Evolutionary conservation across 2,329 filamentous ascomycete genomes (phyloP).

Genomic region (Fusarium euwallaceae): DNA sequence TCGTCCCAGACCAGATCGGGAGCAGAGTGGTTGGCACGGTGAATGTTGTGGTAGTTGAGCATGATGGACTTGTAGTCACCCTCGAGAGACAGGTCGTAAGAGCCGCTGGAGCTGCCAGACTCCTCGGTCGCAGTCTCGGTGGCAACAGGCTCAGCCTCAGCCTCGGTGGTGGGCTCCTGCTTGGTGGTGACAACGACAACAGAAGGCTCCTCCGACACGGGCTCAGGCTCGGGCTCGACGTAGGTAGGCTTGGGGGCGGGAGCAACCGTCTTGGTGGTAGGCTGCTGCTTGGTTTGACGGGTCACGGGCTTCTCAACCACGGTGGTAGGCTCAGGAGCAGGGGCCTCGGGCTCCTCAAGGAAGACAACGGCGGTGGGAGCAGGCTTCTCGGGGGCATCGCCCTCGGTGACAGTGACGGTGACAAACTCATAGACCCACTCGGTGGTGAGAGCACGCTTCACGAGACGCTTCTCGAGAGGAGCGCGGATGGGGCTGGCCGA

Average conservation of each 20-base stretch:
- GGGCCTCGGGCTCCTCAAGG: slow-evolving; percentile 37
- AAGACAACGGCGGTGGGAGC: slow-evolving; percentile 43
- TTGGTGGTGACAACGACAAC: background rate
- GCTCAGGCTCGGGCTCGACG: slow-evolving; percentile 22
- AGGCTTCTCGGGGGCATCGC: slow-evolving; percentile 27
- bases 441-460: slow-evolving; percentile 57
- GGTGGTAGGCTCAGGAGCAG: slow-evolving; percentile 17
- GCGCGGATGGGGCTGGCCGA: slow-evolving; percentile 56
- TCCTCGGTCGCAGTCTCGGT: background rate
- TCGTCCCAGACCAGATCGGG: slow-evolving; percentile 74
- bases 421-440: slow-evolving; percentile 57
- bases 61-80: slow-evolving; percentile 56
- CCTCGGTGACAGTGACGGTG: slow-evolving; percentile 61
- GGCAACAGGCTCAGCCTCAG: slow-evolving; percentile 8
- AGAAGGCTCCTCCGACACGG: background rate
- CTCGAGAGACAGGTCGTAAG: slow-evolving; percentile 24
- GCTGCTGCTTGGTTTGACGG: slow-evolving; percentile 13
- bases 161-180: slow-evolving; percentile 12
- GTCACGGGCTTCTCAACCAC: slow-evolving; percentile 28
- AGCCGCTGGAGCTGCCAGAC: slow-evolving; percentile 11
- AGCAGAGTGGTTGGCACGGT: slow-evolving; percentile 86
- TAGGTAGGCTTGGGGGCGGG: slow-evolving; percentile 32
- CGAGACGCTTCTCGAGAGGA: slow-evolving; percentile 56
- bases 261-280: slow-evolving; percentile 24
- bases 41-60: slow-evolving; percentile 85